Conservation (phyloP, 192 early-diverging fungal genomes). For the Bifiguratus adelaidae region DNA sequence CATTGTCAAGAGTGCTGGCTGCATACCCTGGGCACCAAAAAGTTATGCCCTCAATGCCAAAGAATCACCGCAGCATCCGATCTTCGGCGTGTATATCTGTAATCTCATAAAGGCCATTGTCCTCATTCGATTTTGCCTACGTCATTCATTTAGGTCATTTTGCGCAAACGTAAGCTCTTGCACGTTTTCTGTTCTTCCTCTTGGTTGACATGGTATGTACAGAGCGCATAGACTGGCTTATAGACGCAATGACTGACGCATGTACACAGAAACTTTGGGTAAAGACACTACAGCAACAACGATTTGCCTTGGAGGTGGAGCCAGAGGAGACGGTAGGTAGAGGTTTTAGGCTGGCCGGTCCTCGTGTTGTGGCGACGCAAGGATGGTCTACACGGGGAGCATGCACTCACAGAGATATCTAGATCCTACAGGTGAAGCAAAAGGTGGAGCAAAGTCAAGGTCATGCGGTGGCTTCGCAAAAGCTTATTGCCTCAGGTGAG, state of each 20-base stretch:
- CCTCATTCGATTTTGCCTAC: too few species aligned
- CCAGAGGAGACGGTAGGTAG: slow-evolving; percentile 37
- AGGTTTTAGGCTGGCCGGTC: neutral
- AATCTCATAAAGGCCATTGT: too few species aligned
- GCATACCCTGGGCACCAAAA: slow-evolving; percentile 71
- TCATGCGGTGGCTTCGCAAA: slow-evolving; percentile 60
- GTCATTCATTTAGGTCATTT: too few species aligned
- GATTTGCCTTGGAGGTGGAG: slow-evolving; percentile 72
- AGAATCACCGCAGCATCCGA: slow-evolving; percentile 77
- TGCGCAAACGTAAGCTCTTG: too few species aligned
- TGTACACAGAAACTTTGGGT: slow-evolving; percentile 64
- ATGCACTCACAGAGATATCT: neutral
- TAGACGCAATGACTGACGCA: too few species aligned
- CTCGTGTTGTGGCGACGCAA: neutral
- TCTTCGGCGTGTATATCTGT: slow-evolving; percentile 72
- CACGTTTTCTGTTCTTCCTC: too few species aligned
- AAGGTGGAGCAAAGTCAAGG: slow-evolving; percentile 66
- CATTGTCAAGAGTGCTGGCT: slow-evolving; percentile 88
- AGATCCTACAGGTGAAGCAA: slow-evolving; percentile 71
- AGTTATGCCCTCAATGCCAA: slow-evolving; percentile 84
- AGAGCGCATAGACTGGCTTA: too few species aligned
- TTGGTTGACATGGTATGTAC: too few species aligned
- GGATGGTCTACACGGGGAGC: too few species aligned
- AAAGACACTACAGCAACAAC: slow-evolving; percentile 87
- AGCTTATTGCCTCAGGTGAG: slow-evolving; percentile 81